phyloP scores from a whole-genome alignment of 345 rosid genomes.

The Luvunga scandens region DNA sequence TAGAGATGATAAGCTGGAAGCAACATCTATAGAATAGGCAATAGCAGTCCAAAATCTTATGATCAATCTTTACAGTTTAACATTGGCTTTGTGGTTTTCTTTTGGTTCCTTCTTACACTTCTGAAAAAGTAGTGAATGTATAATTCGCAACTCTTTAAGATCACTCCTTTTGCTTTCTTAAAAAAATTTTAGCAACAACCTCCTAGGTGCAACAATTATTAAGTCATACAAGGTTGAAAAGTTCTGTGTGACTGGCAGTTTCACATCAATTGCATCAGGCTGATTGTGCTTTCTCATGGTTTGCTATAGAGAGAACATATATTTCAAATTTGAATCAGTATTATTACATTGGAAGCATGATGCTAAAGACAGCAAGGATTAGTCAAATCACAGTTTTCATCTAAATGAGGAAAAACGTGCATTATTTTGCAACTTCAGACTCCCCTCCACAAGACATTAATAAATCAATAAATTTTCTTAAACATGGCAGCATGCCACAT shows the following conservation, averaged over 20 bases:
- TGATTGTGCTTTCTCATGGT: background rate
- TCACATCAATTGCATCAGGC: background rate
- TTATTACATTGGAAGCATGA: background rate
- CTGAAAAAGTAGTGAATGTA: background rate
- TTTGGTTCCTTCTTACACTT: background rate
- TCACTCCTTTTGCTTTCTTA: no score
- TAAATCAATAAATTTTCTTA: conserved; percentile 82
- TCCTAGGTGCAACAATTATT: background rate
- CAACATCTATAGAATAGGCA: background rate
- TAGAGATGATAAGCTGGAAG: conserved; percentile 1
- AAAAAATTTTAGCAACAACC: no score
- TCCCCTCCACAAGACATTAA: conserved; percentile 83
- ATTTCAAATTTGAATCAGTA: background rate
- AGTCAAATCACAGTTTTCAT: conserved; percentile 3
- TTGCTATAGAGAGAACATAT: background rate
- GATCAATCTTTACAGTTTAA: background rate
- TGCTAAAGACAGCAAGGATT: background rate
- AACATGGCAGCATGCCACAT: conserved; percentile 69
- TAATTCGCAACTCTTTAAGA: no score
- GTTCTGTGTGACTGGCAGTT: background rate
- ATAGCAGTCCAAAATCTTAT: background rate
- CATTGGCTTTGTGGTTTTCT: background rate
- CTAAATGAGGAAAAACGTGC: background rate
- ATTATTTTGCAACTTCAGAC: conserved; percentile 82
- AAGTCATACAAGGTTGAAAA: background rate